Percentiles rank a stretch among this genome's conserved stretches.
Evolutionary conservation across 1,284 basidiomycete species (phyloP).

Genomic region (Afroboletus lepidellus): DNA sequence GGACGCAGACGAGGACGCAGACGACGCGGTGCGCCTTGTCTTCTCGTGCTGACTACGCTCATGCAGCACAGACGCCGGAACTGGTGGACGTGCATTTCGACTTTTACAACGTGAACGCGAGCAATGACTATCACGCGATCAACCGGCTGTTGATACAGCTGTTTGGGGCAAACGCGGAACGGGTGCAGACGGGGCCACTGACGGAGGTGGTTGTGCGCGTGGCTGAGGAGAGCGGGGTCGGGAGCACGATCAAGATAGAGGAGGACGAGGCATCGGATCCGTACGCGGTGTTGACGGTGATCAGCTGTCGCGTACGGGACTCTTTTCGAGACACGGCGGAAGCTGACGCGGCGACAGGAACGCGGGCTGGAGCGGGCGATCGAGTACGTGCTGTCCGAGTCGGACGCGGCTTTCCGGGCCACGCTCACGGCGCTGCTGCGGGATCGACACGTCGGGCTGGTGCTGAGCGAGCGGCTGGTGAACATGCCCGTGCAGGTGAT

Average conservation of each 20-base stretch:
- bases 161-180: constrained; percentile 77
- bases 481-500: constrained; percentile 93
- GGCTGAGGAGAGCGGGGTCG: constrained; percentile 54
- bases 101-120: constrained; percentile 83
- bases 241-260: constrained; percentile 92
- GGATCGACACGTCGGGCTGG: constrained; percentile 63
- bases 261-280: constrained; percentile 82
- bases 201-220: constrained; percentile 76
- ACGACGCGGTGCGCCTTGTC: constrained; percentile 18
- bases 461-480: constrained; percentile 83
- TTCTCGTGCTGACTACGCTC: neutral
- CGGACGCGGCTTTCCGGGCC: constrained; percentile 50
- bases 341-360: no score
- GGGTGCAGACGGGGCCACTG: constrained; percentile 68
- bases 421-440: constrained; percentile 47
- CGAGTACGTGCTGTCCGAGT: constrained; percentile 64
- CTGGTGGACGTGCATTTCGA: constrained; percentile 87
- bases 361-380: constrained; percentile 67
- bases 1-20: constrained; percentile 13
- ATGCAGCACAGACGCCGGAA: constrained; percentile 12
- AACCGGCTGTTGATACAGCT: constrained; percentile 81
- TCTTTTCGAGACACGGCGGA: no score
- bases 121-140: constrained; percentile 83
- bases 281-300: constrained; percentile 77
- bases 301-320: constrained; percentile 73